Evolutionary conservation across 176 grass and related monocot genomes (phyloP).

Genomic region (Aegilops longissima): DNA sequence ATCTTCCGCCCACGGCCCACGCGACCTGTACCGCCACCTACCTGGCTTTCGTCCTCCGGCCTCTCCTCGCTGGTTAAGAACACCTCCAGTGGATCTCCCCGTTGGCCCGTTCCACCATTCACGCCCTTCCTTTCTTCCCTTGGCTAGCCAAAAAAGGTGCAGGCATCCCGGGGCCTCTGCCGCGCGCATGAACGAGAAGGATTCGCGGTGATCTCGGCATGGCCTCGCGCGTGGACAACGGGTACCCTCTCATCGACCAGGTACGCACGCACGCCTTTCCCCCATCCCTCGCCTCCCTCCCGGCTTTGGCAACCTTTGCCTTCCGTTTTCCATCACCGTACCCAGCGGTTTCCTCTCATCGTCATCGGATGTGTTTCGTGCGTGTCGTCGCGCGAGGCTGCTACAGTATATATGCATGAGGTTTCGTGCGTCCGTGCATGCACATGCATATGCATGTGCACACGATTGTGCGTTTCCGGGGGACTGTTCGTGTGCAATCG

Average conservation of each 20-base stretch:
- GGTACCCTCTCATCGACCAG: conserved; percentile 23
- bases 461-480: not conserved
- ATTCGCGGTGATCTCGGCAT: conserved; percentile 17
- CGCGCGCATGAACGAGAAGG: not conserved
- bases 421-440: not conserved
- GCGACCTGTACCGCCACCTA: conserved; percentile 6
- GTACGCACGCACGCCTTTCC: not conserved
- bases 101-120: not conserved
- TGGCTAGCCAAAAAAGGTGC: not conserved
- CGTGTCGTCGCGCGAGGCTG: not conserved
- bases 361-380: not conserved
- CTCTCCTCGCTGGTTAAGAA: not conserved
- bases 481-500: not conserved
- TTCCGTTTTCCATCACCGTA: not conserved
- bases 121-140: not conserved
- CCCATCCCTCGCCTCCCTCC: not conserved
- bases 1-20: conserved; percentile 28
- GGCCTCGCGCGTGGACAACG: conserved; percentile 44
- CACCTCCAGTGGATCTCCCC: not conserved
- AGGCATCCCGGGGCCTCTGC: not conserved
- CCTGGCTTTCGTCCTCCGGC: not conserved
- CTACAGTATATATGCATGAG: not conserved
- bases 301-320: conserved; percentile 19
- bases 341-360: not conserved
- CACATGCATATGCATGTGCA: no score